Conservation (phyloP, 2,329 filamentous ascomycete genomes). For the Ophiostoma quercus region DNA sequence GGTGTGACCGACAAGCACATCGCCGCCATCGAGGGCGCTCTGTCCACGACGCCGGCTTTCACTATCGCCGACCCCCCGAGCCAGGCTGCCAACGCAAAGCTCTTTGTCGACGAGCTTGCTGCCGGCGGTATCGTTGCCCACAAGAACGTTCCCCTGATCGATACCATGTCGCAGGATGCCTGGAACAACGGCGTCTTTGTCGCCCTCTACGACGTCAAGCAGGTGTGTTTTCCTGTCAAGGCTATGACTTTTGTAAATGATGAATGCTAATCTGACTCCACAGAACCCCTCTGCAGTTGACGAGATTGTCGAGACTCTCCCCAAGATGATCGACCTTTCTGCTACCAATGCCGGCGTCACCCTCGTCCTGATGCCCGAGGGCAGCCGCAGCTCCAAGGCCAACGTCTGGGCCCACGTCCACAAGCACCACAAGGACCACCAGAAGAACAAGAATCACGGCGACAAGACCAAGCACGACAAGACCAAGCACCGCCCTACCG, state of each 20-base stretch:
- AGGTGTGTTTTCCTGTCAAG: slow-evolving; percentile 35
- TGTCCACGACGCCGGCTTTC: slow-evolving; percentile 44
- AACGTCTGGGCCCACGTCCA: slow-evolving; percentile 38
- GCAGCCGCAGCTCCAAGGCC: slow-evolving; percentile 36
- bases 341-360: slow-evolving; percentile 51
- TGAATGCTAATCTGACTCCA: slow-evolving; percentile 13
- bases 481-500: neutral
- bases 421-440: slow-evolving; percentile 12
- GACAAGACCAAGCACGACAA: slow-evolving; percentile 10
- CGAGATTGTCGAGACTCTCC: slow-evolving; percentile 42
- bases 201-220: slow-evolving; percentile 41
- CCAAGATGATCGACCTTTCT: slow-evolving; percentile 43
- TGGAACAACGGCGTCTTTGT: slow-evolving; percentile 43
- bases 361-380: slow-evolving; percentile 50
- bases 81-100: slow-evolving; percentile 39
- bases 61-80: slow-evolving; percentile 45
- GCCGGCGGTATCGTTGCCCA: slow-evolving; percentile 33
- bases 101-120: slow-evolving; percentile 40
- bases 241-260: too few relatives aligned
- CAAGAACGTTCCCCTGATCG: slow-evolving; percentile 33
- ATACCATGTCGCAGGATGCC: slow-evolving; percentile 38
- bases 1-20: slow-evolving; percentile 47
- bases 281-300: slow-evolving; percentile 42
- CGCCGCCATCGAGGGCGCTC: slow-evolving; percentile 39
- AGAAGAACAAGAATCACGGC: slow-evolving; percentile 18